Conservation (phyloP, 75 land plant genomes). For the Cupressus sempervirens region DNA sequence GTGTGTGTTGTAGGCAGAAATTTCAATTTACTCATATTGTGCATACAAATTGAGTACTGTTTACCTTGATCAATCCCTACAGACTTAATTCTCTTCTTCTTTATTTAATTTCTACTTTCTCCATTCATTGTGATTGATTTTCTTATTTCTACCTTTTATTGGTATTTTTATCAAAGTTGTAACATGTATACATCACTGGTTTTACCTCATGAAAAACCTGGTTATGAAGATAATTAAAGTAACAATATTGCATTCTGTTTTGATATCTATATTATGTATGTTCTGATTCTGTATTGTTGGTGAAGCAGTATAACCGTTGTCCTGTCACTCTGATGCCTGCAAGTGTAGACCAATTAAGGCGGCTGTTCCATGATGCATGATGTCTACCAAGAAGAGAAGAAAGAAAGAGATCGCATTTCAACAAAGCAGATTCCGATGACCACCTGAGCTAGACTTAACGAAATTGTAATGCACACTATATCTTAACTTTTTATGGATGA, state of each 20-base stretch:
- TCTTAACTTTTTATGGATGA: neutral
- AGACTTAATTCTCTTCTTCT: too few species aligned
- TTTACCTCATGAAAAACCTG: too few species aligned
- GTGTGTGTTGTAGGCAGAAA: too few species aligned
- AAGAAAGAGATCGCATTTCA: neutral
- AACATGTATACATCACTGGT: too few species aligned
- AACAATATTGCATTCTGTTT: neutral
- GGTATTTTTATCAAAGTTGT: too few species aligned
- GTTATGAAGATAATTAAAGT: neutral
- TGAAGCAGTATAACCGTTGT: constrained; percentile 89
- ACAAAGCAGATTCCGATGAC: neutral
- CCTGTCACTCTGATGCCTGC: constrained; percentile 85
- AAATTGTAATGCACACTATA: neutral
- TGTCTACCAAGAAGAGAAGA: neutral
- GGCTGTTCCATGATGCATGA: constrained; percentile 71
- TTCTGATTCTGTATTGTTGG: constrained; percentile 9
- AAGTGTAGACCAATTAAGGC: constrained; percentile 62
- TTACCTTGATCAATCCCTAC: too few species aligned
- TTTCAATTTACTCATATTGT: too few species aligned
- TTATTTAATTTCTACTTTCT: too few species aligned
- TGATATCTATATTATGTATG: neutral
- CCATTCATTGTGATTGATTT: too few species aligned
- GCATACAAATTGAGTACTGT: too few species aligned
- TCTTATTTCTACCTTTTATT: too few species aligned
- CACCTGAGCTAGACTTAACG: neutral